Percentiles rank a stretch among this genome's conserved stretches.
phyloP scores from a whole-genome alignment of 2,329 filamentous ascomycete species.

The Fusarium nanum region DNA sequence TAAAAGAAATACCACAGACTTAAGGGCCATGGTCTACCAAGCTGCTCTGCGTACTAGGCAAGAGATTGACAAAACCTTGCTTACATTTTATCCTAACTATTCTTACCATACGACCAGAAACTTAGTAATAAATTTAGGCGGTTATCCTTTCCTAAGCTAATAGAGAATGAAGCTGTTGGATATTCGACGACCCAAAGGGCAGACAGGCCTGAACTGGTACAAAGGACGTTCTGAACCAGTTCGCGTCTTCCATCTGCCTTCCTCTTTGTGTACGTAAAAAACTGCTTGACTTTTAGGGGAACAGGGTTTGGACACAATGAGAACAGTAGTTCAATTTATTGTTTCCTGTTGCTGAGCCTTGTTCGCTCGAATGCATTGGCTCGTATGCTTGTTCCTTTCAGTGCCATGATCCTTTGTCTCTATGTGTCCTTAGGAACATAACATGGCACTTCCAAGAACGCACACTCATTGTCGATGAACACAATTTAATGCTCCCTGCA shows the following conservation, averaged over 20 bases:
- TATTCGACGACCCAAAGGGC: background rate
- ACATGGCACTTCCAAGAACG: background rate
- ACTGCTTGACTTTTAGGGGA: background rate
- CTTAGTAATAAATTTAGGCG: no score
- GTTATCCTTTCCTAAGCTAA: no score
- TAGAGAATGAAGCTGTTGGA: no score
- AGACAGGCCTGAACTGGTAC: background rate
- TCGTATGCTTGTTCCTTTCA: no score
- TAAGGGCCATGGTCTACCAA: background rate
- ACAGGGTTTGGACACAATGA: no score
- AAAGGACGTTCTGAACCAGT: background rate
- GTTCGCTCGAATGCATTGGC: background rate
- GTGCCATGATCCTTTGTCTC: background rate
- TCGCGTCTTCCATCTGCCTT: background rate
- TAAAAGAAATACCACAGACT: background rate
- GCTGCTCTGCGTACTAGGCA: no score
- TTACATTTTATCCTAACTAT: no score
- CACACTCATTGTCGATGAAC: rapidly evolving
- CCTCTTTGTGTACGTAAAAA: background rate
- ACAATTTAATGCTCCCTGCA: rapidly evolving
- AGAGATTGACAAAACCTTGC: no score
- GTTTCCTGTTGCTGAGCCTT: background rate
- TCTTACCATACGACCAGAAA: no score
- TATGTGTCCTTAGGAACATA: background rate
- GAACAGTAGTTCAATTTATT: background rate